Conservation (phyloP, 176 grass and related monocot genomes). For the Bromus sterilis region DNA sequence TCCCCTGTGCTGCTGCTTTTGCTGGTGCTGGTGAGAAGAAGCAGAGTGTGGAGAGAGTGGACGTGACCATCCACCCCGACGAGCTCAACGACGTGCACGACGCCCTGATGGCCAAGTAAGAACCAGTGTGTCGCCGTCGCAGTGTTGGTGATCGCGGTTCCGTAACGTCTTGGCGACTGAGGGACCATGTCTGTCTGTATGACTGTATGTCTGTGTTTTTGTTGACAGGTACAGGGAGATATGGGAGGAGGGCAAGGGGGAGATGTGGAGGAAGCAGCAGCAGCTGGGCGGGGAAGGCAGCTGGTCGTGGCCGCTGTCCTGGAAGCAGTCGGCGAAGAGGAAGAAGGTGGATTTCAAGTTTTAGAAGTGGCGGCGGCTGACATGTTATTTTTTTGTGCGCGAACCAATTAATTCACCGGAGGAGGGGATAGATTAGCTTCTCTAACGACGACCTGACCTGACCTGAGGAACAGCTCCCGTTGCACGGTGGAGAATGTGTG, state of each 20-base stretch:
- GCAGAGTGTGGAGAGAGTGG: constrained; percentile 72
- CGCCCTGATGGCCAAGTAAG: constrained; percentile 82
- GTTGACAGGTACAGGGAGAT: constrained; percentile 58
- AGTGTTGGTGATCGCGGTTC: too few species aligned
- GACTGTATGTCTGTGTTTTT: too few species aligned
- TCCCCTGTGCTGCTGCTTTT: constrained; percentile 25
- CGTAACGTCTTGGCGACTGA: too few species aligned
- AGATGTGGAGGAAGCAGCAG: constrained; percentile 30
- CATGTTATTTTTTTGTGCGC: neutral
- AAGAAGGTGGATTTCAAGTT: constrained; percentile 81
- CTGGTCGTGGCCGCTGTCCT: too few species aligned
- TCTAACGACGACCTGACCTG: too few species aligned
- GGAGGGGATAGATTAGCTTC: too few species aligned
- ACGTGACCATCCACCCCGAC: constrained; percentile 79
- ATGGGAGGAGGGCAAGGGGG: constrained; percentile 63
- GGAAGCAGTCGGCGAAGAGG: neutral
- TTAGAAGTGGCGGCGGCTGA: constrained; percentile 5
- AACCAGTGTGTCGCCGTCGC: too few species aligned
- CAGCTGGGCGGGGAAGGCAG: neutral
- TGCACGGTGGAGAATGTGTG: neutral
- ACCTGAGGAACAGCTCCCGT: too few species aligned
- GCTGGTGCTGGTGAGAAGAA: constrained; percentile 48
- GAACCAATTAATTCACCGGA: too few species aligned
- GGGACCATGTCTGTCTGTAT: too few species aligned
- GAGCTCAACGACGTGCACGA: constrained; percentile 78